Evolutionary conservation across 106 monocot species (phyloP).

Genomic region (Dendrobium huoshanense): DNA sequence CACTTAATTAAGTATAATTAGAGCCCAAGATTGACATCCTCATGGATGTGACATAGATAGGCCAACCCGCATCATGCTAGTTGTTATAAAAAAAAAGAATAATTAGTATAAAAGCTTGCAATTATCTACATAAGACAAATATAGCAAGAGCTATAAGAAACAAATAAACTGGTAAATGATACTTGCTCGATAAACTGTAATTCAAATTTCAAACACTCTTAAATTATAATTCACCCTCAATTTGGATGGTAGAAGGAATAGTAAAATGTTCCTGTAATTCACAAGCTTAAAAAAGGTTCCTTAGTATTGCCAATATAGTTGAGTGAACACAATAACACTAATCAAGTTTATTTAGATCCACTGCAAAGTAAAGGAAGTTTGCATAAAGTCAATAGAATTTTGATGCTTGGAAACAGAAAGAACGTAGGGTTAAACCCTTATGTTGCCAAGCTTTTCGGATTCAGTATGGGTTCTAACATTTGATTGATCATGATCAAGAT

Average conservation of each 20-base stretch:
- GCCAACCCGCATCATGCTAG: neutral
- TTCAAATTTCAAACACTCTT: neutral
- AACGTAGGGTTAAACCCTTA: neutral
- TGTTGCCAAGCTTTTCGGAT: neutral
- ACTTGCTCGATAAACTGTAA: no score
- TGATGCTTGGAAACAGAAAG: neutral
- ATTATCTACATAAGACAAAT: neutral
- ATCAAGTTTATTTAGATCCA: neutral
- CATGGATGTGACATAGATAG: neutral
- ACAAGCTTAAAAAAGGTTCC: neutral
- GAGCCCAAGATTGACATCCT: neutral
- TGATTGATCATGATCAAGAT: no score
- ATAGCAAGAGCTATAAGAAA: neutral
- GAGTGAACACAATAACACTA: neutral
- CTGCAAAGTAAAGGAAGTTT: neutral
- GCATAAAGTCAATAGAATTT: neutral
- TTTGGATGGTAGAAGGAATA: neutral
- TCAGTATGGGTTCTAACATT: neutral
- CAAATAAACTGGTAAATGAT: neutral
- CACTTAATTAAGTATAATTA: neutral
- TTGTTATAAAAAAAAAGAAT: neutral
- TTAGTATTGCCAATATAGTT: neutral
- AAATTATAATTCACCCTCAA: neutral
- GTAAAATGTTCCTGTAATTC: neutral
- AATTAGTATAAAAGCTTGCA: neutral